A percentile compares a stretch with the other conserved stretches of the same genome.
Evolutionary conservation across 345 rosid genomes (phyloP).

Genomic region (Stellera chamaejasme): DNA sequence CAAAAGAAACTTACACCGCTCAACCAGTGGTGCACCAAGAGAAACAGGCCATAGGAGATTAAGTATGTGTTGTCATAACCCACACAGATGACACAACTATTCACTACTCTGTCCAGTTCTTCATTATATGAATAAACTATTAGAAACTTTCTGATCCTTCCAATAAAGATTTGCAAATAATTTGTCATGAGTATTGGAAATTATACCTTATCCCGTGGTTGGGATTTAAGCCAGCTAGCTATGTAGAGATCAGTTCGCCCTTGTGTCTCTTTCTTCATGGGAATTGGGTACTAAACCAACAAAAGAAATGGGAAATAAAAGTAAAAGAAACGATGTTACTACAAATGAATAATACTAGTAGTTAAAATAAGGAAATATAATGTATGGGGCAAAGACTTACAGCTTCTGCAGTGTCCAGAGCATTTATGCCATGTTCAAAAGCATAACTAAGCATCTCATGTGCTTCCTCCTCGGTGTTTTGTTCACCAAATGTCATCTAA

Average conservation of each 20-base stretch:
- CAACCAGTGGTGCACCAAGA: too few species aligned
- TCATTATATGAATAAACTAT: too few species aligned
- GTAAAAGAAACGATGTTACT: constrained; percentile 3
- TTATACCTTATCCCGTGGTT: constrained; percentile 73
- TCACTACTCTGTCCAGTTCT: too few species aligned
- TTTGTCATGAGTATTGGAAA: not conserved
- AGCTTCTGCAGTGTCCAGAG: constrained; percentile 72
- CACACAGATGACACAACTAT: too few species aligned
- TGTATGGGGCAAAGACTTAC: constrained; percentile 31
- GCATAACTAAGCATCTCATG: constrained; percentile 75
- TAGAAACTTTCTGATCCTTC: too few species aligned
- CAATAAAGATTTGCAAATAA: too few species aligned
- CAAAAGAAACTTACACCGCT: too few species aligned
- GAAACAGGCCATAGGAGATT: too few species aligned
- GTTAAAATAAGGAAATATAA: not conserved
- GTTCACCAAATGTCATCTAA: constrained; percentile 92
- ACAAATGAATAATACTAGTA: not conserved
- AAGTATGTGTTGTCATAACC: too few species aligned
- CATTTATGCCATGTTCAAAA: constrained; percentile 60
- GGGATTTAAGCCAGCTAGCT: constrained; percentile 81
- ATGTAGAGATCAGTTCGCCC: constrained; percentile 81
- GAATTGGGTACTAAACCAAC: constrained; percentile 59
- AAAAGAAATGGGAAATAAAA: not conserved
- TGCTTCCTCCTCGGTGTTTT: constrained; percentile 82
- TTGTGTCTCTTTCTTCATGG: constrained; percentile 80